These are phyloP conservation scores for Fagopyrum esculentum DNA, from an alignment of 148 eudicot species.

Conservation along the genomic window DNA sequence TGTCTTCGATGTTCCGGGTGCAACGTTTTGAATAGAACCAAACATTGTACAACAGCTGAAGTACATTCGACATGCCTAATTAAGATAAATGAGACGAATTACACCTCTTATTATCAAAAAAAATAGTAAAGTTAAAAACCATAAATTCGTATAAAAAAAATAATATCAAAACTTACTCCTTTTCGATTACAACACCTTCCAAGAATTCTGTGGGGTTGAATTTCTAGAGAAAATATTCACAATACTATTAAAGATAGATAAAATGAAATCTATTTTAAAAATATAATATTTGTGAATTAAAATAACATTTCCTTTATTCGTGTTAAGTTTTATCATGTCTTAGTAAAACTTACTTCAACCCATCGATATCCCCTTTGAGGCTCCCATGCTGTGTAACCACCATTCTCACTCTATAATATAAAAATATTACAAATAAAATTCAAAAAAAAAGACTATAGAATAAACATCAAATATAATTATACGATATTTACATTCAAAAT, in stretches of 20 bases:
- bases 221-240: slow-evolving; percentile 24
- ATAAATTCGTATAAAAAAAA: too few species aligned
- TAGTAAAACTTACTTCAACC: slow-evolving; percentile 32
- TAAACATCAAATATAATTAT: too few species aligned
- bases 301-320: too few species aligned
- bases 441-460: not conserved
- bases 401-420: slow-evolving; percentile 31
- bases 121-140: too few species aligned
- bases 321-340: not conserved
- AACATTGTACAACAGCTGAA: slow-evolving; percentile 31
- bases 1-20: slow-evolving; percentile 31
- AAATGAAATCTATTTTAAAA: not conserved
- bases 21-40: slow-evolving; percentile 27
- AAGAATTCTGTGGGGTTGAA: slow-evolving; percentile 54
- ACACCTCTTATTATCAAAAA: too few species aligned
- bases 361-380: slow-evolving; percentile 39
- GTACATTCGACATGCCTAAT: slow-evolving; percentile 35
- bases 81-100: too few species aligned
- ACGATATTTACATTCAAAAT: too few species aligned
- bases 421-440: too few species aligned
- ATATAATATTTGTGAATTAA: not conserved
- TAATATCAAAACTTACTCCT: too few species aligned
- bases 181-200: too few species aligned
- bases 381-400: slow-evolving; percentile 55
- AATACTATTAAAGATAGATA: not conserved